Evolutionary conservation across 2,329 filamentous ascomycete genomes (phyloP).

Genomic region (Cercospora sp.): DNA sequence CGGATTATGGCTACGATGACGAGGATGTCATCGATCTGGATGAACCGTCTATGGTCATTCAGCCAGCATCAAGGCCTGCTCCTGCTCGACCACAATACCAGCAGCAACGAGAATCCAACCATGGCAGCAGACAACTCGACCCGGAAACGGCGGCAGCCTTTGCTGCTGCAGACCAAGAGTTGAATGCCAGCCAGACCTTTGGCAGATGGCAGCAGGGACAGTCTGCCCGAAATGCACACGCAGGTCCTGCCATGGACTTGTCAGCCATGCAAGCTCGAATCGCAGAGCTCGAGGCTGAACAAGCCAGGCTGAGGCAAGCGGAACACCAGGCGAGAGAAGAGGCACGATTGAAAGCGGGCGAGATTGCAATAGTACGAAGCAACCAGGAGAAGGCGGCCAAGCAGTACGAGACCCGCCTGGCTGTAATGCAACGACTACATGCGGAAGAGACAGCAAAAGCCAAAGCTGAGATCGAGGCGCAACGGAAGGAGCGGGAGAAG

Average conservation of each 20-base stretch:
- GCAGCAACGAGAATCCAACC: constrained; percentile 7
- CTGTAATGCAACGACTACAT: constrained; percentile 62
- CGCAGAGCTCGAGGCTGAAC: constrained; percentile 49
- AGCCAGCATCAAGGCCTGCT: constrained; percentile 25
- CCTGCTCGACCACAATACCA: constrained; percentile 12
- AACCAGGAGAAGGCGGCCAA: constrained; percentile 64
- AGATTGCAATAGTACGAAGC: constrained; percentile 72
- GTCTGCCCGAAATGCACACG: constrained; percentile 1
- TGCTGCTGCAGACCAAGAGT: constrained; percentile 38
- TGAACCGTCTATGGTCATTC: constrained; percentile 39
- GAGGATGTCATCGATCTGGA: constrained; percentile 50
- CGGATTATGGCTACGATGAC: constrained; percentile 50
- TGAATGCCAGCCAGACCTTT: constrained; percentile 28
- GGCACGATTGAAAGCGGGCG: constrained; percentile 66
- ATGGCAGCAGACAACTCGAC: constrained; percentile 25
- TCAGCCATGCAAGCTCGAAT: constrained; percentile 45
- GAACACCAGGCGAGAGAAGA: constrained; percentile 48
- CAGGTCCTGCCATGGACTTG: constrained; percentile 27
- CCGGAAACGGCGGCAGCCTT: constrained; percentile 36
- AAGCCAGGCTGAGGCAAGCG: constrained; percentile 40
- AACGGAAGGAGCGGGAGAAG: constrained; percentile 64
- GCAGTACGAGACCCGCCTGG: constrained; percentile 63
- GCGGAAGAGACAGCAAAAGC: constrained; percentile 65
- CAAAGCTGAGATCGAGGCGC: constrained; percentile 63
- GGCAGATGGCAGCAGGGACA: constrained; percentile 30